Conservation (phyloP, 805 yeast species). For the Candida tallmaniae region DNA sequence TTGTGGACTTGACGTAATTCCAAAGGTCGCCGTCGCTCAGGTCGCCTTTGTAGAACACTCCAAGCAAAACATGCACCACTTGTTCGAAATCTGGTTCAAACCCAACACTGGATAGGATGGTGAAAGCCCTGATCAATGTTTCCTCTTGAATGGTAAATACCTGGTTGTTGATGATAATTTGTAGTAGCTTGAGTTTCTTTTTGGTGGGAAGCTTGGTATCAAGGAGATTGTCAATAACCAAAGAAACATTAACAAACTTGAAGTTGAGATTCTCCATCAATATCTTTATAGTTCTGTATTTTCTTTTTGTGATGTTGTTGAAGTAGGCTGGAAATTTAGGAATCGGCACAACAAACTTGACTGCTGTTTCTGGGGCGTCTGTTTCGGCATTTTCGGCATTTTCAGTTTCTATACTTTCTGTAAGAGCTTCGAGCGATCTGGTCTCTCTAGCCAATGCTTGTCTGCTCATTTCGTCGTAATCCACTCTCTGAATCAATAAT, state of each 20-base stretch:
- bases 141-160: slow-evolving; percentile 2
- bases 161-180: slow-evolving; percentile 2
- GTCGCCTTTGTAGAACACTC: slow-evolving; percentile 4
- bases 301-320: slow-evolving; percentile 2
- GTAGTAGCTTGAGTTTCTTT: slow-evolving; percentile 4
- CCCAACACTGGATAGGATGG: not conserved
- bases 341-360: slow-evolving; percentile 4
- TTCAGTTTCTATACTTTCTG: not conserved
- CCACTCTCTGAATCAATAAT: not conserved
- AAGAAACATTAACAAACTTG: slow-evolving; percentile 4
- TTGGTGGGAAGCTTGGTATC: slow-evolving; percentile 1
- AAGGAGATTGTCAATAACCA: not conserved
- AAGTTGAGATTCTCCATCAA: slow-evolving; percentile 6
- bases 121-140: slow-evolving; percentile 3
- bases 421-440: not conserved
- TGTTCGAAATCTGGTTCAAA: slow-evolving; percentile 4
- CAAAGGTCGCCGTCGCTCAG: slow-evolving; percentile 6
- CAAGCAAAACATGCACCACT: slow-evolving; percentile 3
- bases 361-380: not conserved
- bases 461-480: slow-evolving; percentile 8
- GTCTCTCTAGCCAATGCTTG: slow-evolving; percentile 1
- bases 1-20: slow-evolving; percentile 4
- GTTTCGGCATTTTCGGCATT: not conserved
- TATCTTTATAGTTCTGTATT: slow-evolving; percentile 2
- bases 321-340: slow-evolving; percentile 6